Conservation (phyloP, 106 monocot genomes). For the Narthecium ossifragum region DNA sequence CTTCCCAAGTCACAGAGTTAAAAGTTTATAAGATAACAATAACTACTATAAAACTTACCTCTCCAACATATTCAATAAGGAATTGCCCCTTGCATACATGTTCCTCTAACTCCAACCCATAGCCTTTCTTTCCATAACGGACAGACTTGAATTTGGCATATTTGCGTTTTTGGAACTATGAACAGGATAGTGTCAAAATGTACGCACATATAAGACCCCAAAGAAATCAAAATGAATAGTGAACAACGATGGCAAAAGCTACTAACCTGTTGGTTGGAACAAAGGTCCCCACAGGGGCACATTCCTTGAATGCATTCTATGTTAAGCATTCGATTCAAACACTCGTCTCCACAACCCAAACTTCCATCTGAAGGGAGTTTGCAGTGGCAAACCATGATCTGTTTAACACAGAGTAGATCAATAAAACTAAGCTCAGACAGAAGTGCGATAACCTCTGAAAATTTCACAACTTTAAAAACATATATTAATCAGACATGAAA, state of each 20-base stretch:
- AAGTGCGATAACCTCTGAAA: too few relatives aligned
- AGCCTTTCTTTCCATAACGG: constrained; percentile 85
- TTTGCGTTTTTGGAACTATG: constrained; percentile 85
- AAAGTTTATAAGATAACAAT: background rate
- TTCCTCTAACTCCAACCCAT: constrained; percentile 68
- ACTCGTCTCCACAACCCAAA: constrained; percentile 82
- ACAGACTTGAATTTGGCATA: constrained; percentile 79
- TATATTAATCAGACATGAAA: too few relatives aligned
- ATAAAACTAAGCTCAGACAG: too few relatives aligned
- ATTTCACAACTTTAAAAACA: too few relatives aligned
- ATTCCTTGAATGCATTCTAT: constrained; percentile 92
- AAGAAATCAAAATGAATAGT: constrained; percentile 4
- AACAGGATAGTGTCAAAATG: background rate
- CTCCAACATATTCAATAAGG: constrained; percentile 99
- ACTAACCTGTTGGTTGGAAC: constrained; percentile 88
- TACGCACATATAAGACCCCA: background rate
- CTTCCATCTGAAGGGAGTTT: constrained; percentile 54
- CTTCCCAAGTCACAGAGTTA: too few relatives aligned
- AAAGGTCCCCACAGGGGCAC: constrained; percentile 87
- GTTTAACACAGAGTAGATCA: too few relatives aligned
- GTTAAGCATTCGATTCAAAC: constrained; percentile 94
- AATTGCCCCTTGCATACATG: constrained; percentile 61
- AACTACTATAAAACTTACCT: constrained; percentile 38
- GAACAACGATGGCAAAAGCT: background rate
- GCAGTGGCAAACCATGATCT: constrained; percentile 97